A percentile compares a stretch with the other conserved stretches of the same genome.
These are phyloP conservation scores for Cordia subcordata DNA, from an alignment of 257 asterid genomes.

Conservation along the genomic window DNA sequence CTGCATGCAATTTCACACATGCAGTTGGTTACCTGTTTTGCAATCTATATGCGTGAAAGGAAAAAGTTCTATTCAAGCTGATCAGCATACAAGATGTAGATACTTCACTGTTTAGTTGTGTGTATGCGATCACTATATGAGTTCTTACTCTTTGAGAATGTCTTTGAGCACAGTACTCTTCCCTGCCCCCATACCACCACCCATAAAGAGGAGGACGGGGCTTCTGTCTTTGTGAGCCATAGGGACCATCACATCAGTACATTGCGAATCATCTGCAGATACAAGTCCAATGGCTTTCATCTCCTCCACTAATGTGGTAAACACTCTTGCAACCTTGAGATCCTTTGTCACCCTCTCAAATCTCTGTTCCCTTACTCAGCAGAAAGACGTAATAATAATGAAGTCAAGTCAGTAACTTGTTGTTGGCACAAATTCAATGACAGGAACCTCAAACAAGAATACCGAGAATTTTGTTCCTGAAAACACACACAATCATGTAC, in stretches of 20 bases:
- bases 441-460: too few species aligned
- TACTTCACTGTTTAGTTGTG: not conserved
- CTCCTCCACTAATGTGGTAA: slow-evolving; percentile 91
- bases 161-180: slow-evolving; percentile 93
- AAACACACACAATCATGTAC: too few species aligned
- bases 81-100: too few species aligned
- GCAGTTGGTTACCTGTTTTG: not conserved
- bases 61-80: too few species aligned
- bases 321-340: slow-evolving; percentile 91
- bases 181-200: slow-evolving; percentile 99
- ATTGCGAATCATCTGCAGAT: slow-evolving; percentile 72
- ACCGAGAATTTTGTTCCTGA: too few species aligned
- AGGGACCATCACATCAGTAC: slow-evolving; percentile 95
- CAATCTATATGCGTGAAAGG: too few species aligned
- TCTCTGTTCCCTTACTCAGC: slow-evolving; percentile 72
- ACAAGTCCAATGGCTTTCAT: slow-evolving; percentile 97
- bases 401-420: too few species aligned
- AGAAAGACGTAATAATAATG: not conserved
- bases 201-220: slow-evolving; percentile 93
- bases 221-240: slow-evolving; percentile 96
- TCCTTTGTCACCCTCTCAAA: slow-evolving; percentile 92
- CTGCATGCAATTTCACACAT: slow-evolving; percentile 24
- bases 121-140: not conserved
- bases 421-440: too few species aligned
- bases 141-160: slow-evolving; percentile 85